A percentile compares a stretch with the other conserved stretches of the same genome.
These are phyloP conservation scores for Citrus sp. DNA, from an alignment of 345 rosid species.

Conservation along the genomic window DNA sequence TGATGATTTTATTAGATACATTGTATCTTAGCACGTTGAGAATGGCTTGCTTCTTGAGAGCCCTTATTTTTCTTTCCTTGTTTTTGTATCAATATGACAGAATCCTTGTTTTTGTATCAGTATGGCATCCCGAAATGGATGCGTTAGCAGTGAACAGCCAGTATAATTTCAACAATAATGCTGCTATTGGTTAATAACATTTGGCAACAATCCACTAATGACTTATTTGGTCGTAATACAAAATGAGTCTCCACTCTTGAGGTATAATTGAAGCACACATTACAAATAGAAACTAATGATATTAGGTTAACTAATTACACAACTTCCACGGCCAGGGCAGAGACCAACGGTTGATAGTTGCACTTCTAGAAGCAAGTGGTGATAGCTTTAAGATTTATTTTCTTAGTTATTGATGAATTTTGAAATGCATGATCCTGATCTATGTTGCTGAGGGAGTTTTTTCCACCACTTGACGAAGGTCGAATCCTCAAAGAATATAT, in stretches of 20 bases:
- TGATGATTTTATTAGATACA: not conserved
- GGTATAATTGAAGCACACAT: not conserved
- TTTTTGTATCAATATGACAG: not conserved
- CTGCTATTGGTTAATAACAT: not conserved
- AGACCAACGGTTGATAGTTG: not conserved
- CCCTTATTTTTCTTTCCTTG: too few relatives aligned
- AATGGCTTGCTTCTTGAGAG: not conserved
- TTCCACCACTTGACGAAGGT: constrained; percentile 50
- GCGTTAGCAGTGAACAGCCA: not conserved
- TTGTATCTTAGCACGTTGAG: not conserved
- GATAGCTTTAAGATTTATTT: not conserved
- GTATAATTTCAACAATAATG: not conserved
- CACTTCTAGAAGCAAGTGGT: not conserved
- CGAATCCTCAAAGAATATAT: constrained; percentile 45
- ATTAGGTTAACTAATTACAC: not conserved
- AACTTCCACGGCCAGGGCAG: not conserved
- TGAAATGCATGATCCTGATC: constrained; percentile 15
- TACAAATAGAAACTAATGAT: not conserved
- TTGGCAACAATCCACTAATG: not conserved
- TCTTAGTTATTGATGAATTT: not conserved
- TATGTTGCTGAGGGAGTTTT: constrained; percentile 22
- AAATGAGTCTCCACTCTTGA: not conserved
- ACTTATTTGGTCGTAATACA: not conserved
- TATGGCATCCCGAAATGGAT: not conserved
- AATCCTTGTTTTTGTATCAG: not conserved